Base-by-base conservation (phyloP, 2,329 filamentous ascomycete species). In the Tolypocladium endophyticum region DNA sequence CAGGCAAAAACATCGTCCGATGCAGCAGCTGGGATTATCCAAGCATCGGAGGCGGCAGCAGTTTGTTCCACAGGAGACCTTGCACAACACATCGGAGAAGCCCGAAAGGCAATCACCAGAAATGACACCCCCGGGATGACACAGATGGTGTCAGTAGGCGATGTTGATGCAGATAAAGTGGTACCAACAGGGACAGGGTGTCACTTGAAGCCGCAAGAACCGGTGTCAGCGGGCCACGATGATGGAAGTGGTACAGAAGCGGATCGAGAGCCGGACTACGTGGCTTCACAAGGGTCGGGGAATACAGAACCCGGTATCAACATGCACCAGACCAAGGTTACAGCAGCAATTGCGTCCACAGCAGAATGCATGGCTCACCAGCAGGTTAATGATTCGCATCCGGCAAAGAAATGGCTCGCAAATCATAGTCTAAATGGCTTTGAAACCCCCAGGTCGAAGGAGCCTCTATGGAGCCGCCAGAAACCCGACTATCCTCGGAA, bases 181-280 rank as follows among this genome's bases (percentile, higher is more conserved):
- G 50, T 30, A 23, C 35, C 50, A 11, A 16, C 30, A n/a, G n/a
- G 2, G 14, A 16, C 30, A 23, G 20, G 30, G 20, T 5, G 30
- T 14, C 20, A 36, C 50, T 23, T 33, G 50, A 54, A 36, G 20
- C 11, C 20, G 50, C 50, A 23, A 35, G 50, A n/a, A 23, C 20
- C 6, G 30, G 4, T 5, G 30, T 35, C 50, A 23, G 50, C 50
- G n/a, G 36, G 20, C 20, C 20, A 36, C n/a, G 50, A 36, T 20
- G 30, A n/a, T 12, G 20, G 2, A 5, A 20, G 30, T 33, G 50
- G 20, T 35, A 50, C 35, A 18, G 43, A 41, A 20, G 16, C 45
- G 54, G 62, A 43, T 33, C 55, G 56, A 23, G 62, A 61, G 18
- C 59, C 62, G 3, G 61, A 61, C 3, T 59, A 61, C 25, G 55